Percentiles rank a stretch among this genome's conserved stretches.
These are phyloP conservation scores for Cicer judaicum DNA, from an alignment of 306 rosid genomes.

Conservation along the genomic window DNA sequence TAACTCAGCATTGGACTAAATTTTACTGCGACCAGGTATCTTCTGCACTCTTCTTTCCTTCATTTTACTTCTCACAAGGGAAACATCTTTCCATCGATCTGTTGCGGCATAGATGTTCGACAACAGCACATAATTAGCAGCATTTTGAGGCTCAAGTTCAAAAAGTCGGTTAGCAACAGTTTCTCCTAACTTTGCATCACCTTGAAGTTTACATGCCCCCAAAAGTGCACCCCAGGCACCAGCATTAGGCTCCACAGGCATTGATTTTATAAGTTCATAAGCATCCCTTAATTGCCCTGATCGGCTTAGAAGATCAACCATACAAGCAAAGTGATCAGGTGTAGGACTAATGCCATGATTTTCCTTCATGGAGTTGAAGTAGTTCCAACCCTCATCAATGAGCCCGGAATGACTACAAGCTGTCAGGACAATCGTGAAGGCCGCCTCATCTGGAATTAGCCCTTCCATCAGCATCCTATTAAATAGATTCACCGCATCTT, in stretches of 20 bases:
- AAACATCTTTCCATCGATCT: slow-evolving; percentile 73
- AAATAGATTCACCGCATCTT: slow-evolving; percentile 64
- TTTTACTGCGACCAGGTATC: slow-evolving; percentile 66
- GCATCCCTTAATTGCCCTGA: slow-evolving; percentile 64
- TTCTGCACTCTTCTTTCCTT: slow-evolving; percentile 63
- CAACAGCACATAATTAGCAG: slow-evolving; percentile 68
- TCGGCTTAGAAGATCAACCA: slow-evolving; percentile 82
- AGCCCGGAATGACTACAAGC: slow-evolving; percentile 80
- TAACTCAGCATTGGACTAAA: slow-evolving; percentile 39
- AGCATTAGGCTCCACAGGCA: slow-evolving; percentile 66
- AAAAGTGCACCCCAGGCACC: slow-evolving; percentile 85
- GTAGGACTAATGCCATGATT: slow-evolving; percentile 58
- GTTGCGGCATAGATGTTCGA: slow-evolving; percentile 78
- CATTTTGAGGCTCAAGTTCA: slow-evolving; percentile 69
- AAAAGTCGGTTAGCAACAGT: slow-evolving; percentile 63
- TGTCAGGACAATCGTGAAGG: slow-evolving; percentile 72
- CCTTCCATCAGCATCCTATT: slow-evolving; percentile 73
- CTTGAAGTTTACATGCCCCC: slow-evolving; percentile 68
- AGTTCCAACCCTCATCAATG: slow-evolving; percentile 72
- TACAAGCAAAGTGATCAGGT: slow-evolving; percentile 75
- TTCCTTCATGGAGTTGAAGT: slow-evolving; percentile 60
- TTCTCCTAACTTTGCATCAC: slow-evolving; percentile 63
- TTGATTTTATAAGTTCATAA: slow-evolving; percentile 64
- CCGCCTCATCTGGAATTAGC: slow-evolving; percentile 69
- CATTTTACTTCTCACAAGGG: slow-evolving; percentile 69